These are phyloP conservation scores for Fusarium sp. DNA, from an alignment of 2,329 filamentous ascomycete genomes.

Conservation along the genomic window DNA sequence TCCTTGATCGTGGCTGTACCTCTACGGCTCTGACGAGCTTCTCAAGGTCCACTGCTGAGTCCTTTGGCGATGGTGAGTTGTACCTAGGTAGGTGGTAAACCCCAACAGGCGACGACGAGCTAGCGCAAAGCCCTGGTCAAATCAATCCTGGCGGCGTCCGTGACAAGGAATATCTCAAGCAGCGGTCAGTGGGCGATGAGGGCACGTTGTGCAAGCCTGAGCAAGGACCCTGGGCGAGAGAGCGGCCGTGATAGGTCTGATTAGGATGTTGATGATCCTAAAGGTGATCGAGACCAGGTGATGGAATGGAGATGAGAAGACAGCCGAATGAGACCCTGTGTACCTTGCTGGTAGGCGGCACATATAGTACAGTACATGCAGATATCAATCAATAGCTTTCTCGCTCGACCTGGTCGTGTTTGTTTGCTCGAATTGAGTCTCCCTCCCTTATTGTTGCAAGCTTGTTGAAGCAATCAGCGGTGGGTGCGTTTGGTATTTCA, in stretches of 20 bases:
- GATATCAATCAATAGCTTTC: not conserved
- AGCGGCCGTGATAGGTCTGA: conserved; percentile 28
- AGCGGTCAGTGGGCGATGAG: conserved; percentile 44
- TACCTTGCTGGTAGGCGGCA: conserved; percentile 13
- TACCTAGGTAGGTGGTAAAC: conserved; percentile 6
- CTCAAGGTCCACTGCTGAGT: conserved; percentile 28
- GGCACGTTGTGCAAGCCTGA: conserved; percentile 34
- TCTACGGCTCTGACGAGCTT: conserved; percentile 22
- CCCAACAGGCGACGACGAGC: conserved; percentile 34
- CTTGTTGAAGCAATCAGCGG: conserved; percentile 1
- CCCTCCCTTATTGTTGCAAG: conserved; percentile 5
- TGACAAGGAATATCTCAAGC: conserved; percentile 42
- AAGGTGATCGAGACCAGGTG: conserved; percentile 39
- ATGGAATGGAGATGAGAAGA: conserved; percentile 35
- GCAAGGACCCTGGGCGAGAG: conserved; percentile 27
- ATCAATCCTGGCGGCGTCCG: conserved; percentile 42
- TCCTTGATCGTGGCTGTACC: conserved; percentile 31
- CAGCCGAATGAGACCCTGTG: conserved; percentile 33
- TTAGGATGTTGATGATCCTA: conserved; percentile 24
- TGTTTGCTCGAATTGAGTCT: conserved; percentile 16
- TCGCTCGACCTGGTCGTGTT: conserved; percentile 13
- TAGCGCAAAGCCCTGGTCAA: conserved; percentile 43
- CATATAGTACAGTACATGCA: conserved; percentile 3
- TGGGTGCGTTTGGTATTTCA: conserved; percentile 10
- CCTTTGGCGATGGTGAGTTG: conserved; percentile 19